Evolutionary conservation across 352 stramenopile species (phyloP).

Genomic region (Globisporangium sylvaticum): DNA sequence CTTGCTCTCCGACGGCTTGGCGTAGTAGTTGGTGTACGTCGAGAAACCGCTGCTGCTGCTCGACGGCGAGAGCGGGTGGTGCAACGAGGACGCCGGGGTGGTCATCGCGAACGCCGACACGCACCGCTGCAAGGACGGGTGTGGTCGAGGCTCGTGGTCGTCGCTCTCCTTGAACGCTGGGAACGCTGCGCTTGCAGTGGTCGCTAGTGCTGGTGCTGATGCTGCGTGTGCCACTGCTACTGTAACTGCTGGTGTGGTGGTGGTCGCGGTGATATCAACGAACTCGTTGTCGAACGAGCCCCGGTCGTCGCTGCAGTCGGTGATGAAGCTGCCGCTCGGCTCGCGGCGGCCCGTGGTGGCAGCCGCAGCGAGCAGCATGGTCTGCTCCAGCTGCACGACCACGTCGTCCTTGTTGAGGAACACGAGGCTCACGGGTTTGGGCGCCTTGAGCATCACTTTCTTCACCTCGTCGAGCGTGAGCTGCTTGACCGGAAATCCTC

Average conservation of each 20-base stretch:
- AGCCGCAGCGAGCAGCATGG: conserved; percentile 4
- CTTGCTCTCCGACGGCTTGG: conserved; percentile 16
- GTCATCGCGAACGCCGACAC: conserved; percentile 15
- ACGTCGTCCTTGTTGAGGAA: conserved; percentile 59
- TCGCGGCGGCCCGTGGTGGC: not conserved
- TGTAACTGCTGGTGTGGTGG: not conserved
- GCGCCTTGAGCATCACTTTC: conserved; percentile 69
- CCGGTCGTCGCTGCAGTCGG: conserved; percentile 26
- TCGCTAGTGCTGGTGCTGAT: not conserved
- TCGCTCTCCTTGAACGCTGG: not conserved
- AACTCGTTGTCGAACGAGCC: conserved; percentile 40
- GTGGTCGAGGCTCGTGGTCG: not conserved
- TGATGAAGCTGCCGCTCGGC: conserved; percentile 37
- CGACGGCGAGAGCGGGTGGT: conserved; percentile 15
- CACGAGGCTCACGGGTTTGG: conserved; percentile 75
- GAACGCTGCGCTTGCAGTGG: not conserved
- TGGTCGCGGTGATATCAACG: not conserved
- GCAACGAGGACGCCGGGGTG: not conserved
- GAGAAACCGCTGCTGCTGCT: conserved; percentile 24
- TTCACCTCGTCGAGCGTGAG: conserved; percentile 71
- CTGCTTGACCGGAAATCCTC: conserved; percentile 65
- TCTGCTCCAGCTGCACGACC: conserved; percentile 21
- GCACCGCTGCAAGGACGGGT: conserved; percentile 7
- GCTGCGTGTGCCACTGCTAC: not conserved
- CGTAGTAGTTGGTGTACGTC: conserved; percentile 28